Conservation (phyloP, 129 eudicot species). For the Pseudognaphalium luteoalbum region DNA sequence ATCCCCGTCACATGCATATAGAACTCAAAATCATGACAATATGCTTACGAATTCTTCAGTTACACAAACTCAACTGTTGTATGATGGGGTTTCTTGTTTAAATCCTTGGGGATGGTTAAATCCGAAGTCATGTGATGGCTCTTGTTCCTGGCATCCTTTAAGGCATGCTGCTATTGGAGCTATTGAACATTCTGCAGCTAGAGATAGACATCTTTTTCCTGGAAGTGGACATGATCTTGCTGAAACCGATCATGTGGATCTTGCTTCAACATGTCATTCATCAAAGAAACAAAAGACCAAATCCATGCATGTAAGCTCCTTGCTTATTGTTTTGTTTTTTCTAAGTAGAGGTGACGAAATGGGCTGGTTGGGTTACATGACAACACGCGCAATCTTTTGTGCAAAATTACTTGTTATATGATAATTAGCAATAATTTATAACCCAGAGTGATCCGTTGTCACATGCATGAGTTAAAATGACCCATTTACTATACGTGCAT, state of each 20-base stretch:
- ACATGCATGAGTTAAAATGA: conserved; percentile 1
- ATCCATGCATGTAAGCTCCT: conserved; percentile 45
- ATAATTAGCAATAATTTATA: not conserved
- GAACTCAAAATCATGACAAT: conserved; percentile 27
- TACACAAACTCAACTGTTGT: conserved; percentile 27
- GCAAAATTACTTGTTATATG: not conserved
- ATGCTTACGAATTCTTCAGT: conserved; percentile 30
- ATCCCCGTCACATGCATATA: conserved; percentile 11
- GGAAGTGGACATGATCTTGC: conserved; percentile 28
- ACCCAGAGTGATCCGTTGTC: not conserved
- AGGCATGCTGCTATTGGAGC: conserved; percentile 95
- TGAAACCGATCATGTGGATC: conserved; percentile 36
- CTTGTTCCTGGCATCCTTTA: conserved; percentile 75
- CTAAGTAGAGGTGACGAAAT: not conserved
- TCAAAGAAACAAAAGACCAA: conserved; percentile 62
- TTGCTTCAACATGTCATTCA: conserved; percentile 39
- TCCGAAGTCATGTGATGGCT: conserved; percentile 29
- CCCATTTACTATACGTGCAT: not conserved
- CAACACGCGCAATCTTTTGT: not conserved
- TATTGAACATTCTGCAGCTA: conserved; percentile 75
- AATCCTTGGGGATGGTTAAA: conserved; percentile 80
- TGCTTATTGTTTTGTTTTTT: not conserved
- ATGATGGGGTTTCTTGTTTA: conserved; percentile 56
- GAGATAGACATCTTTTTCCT: conserved; percentile 76
- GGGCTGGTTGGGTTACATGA: not conserved